These are phyloP conservation scores for Trichophyton rubrum DNA, from an alignment of 2,329 filamentous ascomycete genomes.

Conservation along the genomic window DNA sequence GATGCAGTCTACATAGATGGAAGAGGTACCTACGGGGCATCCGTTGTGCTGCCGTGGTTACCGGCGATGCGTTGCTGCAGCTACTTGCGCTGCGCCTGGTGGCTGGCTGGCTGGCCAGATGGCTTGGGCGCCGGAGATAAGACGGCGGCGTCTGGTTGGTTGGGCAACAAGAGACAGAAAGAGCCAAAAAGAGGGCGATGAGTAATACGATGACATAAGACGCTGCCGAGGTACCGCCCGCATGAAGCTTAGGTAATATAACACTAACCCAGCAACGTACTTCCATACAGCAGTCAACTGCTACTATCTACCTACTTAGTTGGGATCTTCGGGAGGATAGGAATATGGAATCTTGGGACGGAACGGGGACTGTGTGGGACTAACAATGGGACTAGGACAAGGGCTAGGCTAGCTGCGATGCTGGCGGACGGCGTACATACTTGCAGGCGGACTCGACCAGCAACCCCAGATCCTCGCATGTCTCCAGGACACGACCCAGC, in stretches of 20 bases:
- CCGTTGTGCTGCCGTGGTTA: too few relatives aligned
- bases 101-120: background rate
- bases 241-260: background rate
- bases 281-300: too few relatives aligned
- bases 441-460: slow-evolving; percentile 34
- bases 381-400: too few relatives aligned
- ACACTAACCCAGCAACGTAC: too few relatives aligned
- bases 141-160: slow-evolving; percentile 1
- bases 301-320: background rate
- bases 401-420: too few relatives aligned
- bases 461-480: slow-evolving; percentile 34
- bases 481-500: slow-evolving; percentile 29
- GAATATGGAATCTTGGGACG: too few relatives aligned
- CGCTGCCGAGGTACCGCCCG: background rate
- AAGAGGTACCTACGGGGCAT: too few relatives aligned
- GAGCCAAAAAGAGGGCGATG: background rate
- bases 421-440: slow-evolving; percentile 20
- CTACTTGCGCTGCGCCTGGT: background rate
- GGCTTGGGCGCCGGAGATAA: background rate
- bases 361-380: too few relatives aligned
- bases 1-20: too few relatives aligned
- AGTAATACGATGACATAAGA: slow-evolving; percentile 1
- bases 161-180: too few relatives aligned
- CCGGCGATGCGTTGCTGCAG: too few relatives aligned
- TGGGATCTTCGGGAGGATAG: background rate